Conservation (phyloP, 768 basidiomycete species). For the Lyophyllum semitale region DNA sequence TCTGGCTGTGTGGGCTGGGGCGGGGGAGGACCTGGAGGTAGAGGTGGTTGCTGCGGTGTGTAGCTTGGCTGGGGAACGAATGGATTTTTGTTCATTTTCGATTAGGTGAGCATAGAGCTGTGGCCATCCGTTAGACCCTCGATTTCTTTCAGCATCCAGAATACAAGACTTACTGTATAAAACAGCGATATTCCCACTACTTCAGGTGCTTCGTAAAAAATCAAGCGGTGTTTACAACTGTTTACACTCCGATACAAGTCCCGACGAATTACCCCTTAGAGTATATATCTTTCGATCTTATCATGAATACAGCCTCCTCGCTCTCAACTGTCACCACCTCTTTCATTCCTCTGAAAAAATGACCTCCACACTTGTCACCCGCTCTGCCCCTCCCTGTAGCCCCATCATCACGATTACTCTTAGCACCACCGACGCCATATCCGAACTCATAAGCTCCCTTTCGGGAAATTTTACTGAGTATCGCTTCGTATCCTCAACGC, state of each 20-base stretch:
- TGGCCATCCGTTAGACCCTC: too few species aligned
- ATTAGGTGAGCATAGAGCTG: conserved; percentile 22
- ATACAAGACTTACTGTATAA: too few species aligned
- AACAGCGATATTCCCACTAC: too few species aligned
- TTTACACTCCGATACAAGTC: too few species aligned
- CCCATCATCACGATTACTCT: conserved; percentile 3
- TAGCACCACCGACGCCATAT: conserved; percentile 1
- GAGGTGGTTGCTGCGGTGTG: too few species aligned
- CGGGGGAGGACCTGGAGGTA: conserved; percentile 80
- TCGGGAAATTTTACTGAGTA: neutral
- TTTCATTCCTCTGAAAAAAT: conserved; percentile 2
- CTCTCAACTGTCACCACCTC: neutral
- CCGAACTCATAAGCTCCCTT: conserved; percentile 3
- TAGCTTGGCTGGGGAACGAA: conserved; percentile 73
- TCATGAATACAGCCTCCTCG: too few species aligned
- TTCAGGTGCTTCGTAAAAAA: too few species aligned
- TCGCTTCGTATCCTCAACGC: neutral
- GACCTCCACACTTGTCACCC: neutral
- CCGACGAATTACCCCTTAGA: too few species aligned
- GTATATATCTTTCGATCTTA: too few species aligned
- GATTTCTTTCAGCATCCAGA: too few species aligned
- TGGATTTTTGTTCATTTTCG: conserved; percentile 90
- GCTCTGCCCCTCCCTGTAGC: neutral
- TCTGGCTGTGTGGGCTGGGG: conserved; percentile 68
- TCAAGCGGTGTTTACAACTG: too few species aligned